Conservation (phyloP, 306 rosid species). For the Dryas drummondii region DNA sequence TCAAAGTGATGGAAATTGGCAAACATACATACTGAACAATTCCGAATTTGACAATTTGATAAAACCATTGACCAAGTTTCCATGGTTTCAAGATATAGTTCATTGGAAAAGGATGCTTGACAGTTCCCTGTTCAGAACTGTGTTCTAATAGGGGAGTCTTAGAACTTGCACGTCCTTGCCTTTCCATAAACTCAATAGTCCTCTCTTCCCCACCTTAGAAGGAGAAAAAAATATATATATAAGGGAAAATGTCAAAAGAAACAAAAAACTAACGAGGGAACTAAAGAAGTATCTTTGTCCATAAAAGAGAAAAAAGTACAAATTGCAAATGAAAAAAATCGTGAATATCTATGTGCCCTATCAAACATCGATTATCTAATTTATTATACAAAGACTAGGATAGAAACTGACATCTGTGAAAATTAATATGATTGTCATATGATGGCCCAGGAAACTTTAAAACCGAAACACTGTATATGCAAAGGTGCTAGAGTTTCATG, state of each 20-base stretch:
- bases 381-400: background rate
- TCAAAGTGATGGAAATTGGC: constrained; percentile 15
- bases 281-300: background rate
- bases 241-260: background rate
- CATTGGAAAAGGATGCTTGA: constrained; percentile 87
- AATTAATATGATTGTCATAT: background rate
- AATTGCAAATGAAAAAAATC: background rate
- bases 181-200: constrained; percentile 87
- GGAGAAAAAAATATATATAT: background rate
- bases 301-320: background rate
- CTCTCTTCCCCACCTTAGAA: constrained; percentile 88
- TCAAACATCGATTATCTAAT: background rate
- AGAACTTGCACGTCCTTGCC: constrained; percentile 65
- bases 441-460: background rate
- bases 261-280: background rate
- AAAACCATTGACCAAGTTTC: constrained; percentile 82
- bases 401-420: background rate
- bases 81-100: constrained; percentile 80
- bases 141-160: constrained; percentile 71
- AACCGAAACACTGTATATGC: background rate
- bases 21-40: constrained; percentile 97
- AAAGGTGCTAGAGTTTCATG: background rate
- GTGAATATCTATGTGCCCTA: background rate
- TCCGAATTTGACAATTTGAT: constrained; percentile 90
- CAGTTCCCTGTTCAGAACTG: constrained; percentile 53